phyloP scores from a whole-genome alignment of 345 rosid genomes.

The Draba incana region DNA sequence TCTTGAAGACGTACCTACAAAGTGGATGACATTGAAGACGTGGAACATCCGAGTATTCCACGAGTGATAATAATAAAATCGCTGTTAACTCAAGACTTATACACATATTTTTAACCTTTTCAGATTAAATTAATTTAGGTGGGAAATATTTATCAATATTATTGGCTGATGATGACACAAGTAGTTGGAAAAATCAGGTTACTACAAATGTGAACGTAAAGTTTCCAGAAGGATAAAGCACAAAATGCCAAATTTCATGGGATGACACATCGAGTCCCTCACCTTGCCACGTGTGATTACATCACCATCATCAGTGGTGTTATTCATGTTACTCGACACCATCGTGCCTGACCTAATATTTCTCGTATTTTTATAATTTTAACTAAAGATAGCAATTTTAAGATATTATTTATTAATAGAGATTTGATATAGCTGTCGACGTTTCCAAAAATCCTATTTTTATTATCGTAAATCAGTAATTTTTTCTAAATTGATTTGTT shows the following conservation, averaged over 20 bases:
- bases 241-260: background rate
- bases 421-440: background rate
- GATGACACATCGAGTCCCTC: constrained; percentile 22
- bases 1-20: constrained; percentile 16
- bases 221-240: constrained; percentile 8
- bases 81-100: background rate
- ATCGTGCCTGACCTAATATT: background rate
- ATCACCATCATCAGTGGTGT: constrained; percentile 27
- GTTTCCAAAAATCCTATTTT: too few species aligned
- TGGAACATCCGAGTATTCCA: constrained; percentile 26
- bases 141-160: constrained; percentile 7
- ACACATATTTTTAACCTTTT: background rate
- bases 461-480: too few species aligned
- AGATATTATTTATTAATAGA: background rate
- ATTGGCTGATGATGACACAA: constrained; percentile 27
- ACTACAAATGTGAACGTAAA: constrained; percentile 24
- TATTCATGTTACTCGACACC: background rate
- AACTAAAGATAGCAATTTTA: constrained; percentile 2
- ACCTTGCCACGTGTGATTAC: constrained; percentile 6
- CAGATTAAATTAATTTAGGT: background rate
- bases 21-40: constrained; percentile 18
- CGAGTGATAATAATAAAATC: background rate
- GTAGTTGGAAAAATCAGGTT: constrained; percentile 8
- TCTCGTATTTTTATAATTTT: background rate
- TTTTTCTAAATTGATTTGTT: too few species aligned